Conservation (phyloP, 352 stramenopile species). For the Globisporangium nagaii region DNA sequence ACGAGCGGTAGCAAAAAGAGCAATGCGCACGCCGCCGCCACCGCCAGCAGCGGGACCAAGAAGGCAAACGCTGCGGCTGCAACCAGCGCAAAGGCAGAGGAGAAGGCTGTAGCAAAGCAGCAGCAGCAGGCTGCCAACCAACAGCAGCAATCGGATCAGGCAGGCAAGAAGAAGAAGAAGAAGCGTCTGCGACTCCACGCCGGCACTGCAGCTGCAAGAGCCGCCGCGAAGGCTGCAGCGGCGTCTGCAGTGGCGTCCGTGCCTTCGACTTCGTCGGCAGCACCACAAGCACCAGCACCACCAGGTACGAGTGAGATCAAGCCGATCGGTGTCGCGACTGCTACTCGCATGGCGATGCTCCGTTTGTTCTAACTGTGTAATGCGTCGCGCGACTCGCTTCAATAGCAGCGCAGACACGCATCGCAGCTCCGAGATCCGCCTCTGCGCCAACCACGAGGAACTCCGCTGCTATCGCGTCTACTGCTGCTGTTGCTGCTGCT, state of each 20-base stretch:
- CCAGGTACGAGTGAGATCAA: not conserved
- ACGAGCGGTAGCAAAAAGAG: not conserved
- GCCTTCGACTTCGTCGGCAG: not conserved
- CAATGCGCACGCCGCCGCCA: not conserved
- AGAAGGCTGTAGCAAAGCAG: not conserved
- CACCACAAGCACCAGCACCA: not conserved
- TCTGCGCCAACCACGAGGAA: not conserved
- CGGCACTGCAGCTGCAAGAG: not conserved
- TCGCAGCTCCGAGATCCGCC: not conserved
- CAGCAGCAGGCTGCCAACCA: not conserved
- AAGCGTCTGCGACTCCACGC: constrained; percentile 1
- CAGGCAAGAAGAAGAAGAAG: constrained; percentile 6
- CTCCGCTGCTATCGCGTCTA: not conserved
- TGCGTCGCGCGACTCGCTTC: not conserved
- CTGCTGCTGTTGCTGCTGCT: not conserved
- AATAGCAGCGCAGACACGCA: not conserved
- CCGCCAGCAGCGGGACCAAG: not conserved
- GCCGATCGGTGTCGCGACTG: not conserved
- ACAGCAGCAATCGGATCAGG: not conserved
- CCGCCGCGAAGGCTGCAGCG: not conserved
- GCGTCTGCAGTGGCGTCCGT: not conserved
- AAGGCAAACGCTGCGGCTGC: not conserved
- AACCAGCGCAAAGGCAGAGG: not conserved
- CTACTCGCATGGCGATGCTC: not conserved
- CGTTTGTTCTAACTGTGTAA: not conserved